Evolutionary conservation across 2,329 filamentous ascomycete genomes (phyloP).

Genomic region (Magnaporthiopsis rhizophila): DNA sequence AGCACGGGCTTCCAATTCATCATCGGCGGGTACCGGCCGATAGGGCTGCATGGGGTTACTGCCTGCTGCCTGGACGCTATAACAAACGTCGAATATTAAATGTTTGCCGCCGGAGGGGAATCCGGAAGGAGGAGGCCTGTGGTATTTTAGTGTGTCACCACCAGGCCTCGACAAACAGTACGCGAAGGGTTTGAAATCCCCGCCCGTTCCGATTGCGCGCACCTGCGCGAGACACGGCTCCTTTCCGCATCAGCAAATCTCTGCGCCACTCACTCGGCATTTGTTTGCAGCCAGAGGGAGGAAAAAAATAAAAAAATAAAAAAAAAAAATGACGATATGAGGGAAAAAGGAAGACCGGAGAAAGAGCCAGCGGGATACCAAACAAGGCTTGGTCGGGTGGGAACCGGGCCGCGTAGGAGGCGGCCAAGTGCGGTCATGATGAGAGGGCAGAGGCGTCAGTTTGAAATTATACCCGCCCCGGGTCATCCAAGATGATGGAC

Average conservation of each 20-base stretch:
- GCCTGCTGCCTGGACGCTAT: neutral
- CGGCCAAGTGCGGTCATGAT: neutral
- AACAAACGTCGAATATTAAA: neutral
- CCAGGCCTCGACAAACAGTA: neutral
- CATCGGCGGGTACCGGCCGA: neutral
- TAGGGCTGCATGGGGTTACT: constrained; percentile 1
- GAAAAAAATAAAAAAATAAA: no score
- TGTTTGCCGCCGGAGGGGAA: neutral
- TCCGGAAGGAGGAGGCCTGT: neutral
- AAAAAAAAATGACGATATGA: no score
- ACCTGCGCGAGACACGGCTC: neutral
- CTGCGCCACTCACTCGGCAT: no score
- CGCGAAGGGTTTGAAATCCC: neutral
- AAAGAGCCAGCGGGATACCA: neutral
- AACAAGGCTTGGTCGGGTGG: neutral
- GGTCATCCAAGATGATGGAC: neutral
- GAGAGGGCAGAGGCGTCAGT: neutral
- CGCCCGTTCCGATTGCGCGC: neutral
- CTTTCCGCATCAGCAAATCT: neutral
- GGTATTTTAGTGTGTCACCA: neutral
- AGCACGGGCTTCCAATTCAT: neutral
- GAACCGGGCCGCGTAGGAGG: neutral
- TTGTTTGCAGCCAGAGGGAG: no score
- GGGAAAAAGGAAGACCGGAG: no score
- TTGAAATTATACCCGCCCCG: neutral